These are phyloP conservation scores for Mycena sp. DNA, from an alignment of 1,284 basidiomycete genomes.

Conservation along the genomic window DNA sequence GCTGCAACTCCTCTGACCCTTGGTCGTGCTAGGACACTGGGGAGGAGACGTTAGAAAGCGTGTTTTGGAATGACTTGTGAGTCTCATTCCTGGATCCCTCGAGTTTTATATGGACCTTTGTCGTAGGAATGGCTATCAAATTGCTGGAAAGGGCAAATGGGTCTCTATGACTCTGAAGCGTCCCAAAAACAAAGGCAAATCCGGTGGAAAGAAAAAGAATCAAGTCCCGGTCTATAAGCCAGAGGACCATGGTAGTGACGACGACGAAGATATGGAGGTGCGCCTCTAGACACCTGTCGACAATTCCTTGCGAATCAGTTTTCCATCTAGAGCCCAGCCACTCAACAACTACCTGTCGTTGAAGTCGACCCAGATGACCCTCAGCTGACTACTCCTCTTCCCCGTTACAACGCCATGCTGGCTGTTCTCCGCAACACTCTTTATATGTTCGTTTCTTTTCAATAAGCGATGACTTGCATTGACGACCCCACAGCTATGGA, in stretches of 20 bases:
- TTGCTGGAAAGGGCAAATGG: conserved; percentile 85
- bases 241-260: conserved; percentile 45
- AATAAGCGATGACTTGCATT: neutral
- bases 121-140: conserved; percentile 83
- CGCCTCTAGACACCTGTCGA: neutral
- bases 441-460: conserved; percentile 71
- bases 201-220: conserved; percentile 55
- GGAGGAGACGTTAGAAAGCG: conserved; percentile 88
- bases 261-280: conserved; percentile 44
- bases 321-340: neutral
- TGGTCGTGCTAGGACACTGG: conserved; percentile 63
- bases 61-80: conserved; percentile 88
- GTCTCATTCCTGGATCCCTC: conserved; percentile 39
- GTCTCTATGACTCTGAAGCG: conserved; percentile 79
- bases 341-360: conserved; percentile 7
- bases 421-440: conserved; percentile 88
- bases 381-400: conserved; percentile 73
- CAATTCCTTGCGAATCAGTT: neutral
- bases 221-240: conserved; percentile 39
- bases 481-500: conserved; percentile 70
- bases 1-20: no score
- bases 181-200: conserved; percentile 63
- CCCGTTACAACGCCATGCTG: conserved; percentile 94
- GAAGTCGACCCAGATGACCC: conserved; percentile 79
- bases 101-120: neutral